Evolutionary conservation across 495 filamentous ascomycete genomes (phyloP).

Genomic region (Tuber indicum): DNA sequence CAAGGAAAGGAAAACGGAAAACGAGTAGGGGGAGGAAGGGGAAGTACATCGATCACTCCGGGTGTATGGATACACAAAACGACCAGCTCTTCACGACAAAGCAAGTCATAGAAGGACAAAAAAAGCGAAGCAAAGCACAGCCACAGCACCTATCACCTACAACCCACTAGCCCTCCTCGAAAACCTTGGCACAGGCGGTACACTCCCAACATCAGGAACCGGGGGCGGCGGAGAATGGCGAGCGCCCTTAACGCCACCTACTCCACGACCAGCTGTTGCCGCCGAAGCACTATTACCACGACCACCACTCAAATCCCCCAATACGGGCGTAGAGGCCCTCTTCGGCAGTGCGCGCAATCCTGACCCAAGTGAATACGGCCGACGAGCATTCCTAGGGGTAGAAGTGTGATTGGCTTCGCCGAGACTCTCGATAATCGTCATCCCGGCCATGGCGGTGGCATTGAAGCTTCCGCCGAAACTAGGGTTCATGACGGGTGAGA

Average conservation of each 20-base stretch:
- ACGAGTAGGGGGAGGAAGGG: not conserved
- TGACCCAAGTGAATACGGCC: constrained; percentile 6
- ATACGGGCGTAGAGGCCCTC: constrained; percentile 17
- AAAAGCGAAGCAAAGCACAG: not conserved
- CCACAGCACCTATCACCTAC: not conserved
- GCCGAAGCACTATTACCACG: constrained; percentile 22
- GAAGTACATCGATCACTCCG: not conserved
- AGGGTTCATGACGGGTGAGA: constrained; percentile 27
- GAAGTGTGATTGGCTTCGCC: constrained; percentile 14
- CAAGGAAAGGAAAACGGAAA: not conserved
- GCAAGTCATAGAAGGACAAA: not conserved
- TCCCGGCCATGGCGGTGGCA: constrained; percentile 28
- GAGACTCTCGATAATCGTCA: constrained; percentile 35
- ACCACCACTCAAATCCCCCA: constrained; percentile 12
- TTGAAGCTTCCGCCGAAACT: constrained; percentile 34
- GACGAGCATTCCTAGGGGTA: constrained; percentile 8
- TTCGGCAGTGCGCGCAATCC: constrained; percentile 25
- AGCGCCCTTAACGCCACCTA: constrained; percentile 1
- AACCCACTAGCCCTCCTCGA: constrained; percentile 1
- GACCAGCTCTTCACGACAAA: not conserved
- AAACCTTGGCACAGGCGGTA: constrained; percentile 24
- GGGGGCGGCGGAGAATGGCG: constrained; percentile 1
- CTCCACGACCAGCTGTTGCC: not conserved
- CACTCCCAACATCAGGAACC: constrained; percentile 20
- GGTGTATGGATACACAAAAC: not conserved